Evolutionary conservation across 2,329 filamentous ascomycete genomes (phyloP), one percentile per base, ranked within the genome.

Genomic region (Neopestalotiopsis sp.): DNA sequence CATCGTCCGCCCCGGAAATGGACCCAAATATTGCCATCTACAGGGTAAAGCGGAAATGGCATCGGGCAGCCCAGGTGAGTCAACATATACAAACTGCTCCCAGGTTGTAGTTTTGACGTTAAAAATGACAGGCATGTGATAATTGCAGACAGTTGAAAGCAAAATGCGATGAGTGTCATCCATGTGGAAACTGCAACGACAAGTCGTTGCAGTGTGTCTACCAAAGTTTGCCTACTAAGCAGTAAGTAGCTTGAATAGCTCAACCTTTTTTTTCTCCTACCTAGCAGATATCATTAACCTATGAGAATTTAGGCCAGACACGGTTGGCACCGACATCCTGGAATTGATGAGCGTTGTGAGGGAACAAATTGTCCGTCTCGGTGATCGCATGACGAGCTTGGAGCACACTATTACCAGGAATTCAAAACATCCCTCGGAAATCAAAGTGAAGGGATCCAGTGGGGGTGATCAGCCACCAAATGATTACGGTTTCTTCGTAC

Each of bases 151-250:
- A 92, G 70, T 87, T 95, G 52, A 97, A 97, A 80, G 94, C 94
- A 14, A 97, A 97, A 81, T 97, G 94, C 78, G 94, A 97, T 75
- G 94, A 97, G 83, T 90, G 91, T 12, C 90, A 92, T 72, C 94
- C 92, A 2, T 92, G 92, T 75, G 95, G 94, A 77, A 94, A 91
- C 75, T 99, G 96, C 79, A 92, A 92, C 75, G 95, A 98, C 74
- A 97, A 97, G 78, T 91, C 88, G 72, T 86, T 94, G 40, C 87
- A 90, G 66, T 99, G 94, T 83, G 91, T 93, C 79, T 98, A 98
- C 80, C 91, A 95, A 72, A 95, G 98, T 76, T 92, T 96, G 5
- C 92, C 94, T 28, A 94, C 94, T 17, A 96, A 97, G 77, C 95
- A 97, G 93, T 97, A 86, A 79, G 92, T 84, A 45, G 17, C n/a